Evolutionary conservation across 306 rosid species (phyloP).

Genomic region (Canavalia gladiata): DNA sequence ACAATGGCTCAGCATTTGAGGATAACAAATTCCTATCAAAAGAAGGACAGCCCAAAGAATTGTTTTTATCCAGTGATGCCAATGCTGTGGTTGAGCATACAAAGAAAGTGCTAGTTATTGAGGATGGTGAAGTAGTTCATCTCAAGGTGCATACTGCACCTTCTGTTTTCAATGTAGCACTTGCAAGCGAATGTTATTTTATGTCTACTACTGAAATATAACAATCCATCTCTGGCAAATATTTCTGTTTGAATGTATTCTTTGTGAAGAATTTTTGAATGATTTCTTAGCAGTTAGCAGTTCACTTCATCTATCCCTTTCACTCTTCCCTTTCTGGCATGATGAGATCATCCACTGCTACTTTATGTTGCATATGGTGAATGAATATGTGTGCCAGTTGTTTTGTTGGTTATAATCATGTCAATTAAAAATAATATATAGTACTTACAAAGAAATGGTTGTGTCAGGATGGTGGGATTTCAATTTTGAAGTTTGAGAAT

Average conservation of each 20-base stretch:
- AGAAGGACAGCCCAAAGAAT: constrained; percentile 82
- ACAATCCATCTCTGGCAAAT: constrained; percentile 26
- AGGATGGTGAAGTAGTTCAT: constrained; percentile 98
- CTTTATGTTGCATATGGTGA: constrained; percentile 26
- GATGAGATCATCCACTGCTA: constrained; percentile 38
- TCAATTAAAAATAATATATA: constrained; percentile 2
- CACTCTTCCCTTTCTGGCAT: constrained; percentile 20
- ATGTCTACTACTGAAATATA: constrained; percentile 19
- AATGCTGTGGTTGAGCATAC: constrained; percentile 97
- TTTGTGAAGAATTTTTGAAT: constrained; percentile 27
- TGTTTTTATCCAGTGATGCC: constrained; percentile 96
- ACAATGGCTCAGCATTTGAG: constrained; percentile 77
- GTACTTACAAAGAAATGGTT: constrained; percentile 42
- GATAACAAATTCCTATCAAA: constrained; percentile 83
- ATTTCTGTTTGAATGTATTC: constrained; percentile 19
- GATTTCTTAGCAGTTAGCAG: neutral
- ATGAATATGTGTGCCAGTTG: constrained; percentile 31
- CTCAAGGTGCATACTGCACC: constrained; percentile 69
- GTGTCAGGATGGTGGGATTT: constrained; percentile 86
- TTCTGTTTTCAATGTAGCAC: constrained; percentile 29
- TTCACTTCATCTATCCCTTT: constrained; percentile 31
- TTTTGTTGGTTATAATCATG: constrained; percentile 35
- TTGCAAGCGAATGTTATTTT: constrained; percentile 11
- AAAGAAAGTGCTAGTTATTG: constrained; percentile 89
- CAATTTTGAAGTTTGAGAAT: constrained; percentile 85